Base-by-base conservation (phyloP, 83 land plant species). In the Larix sibirica region DNA sequence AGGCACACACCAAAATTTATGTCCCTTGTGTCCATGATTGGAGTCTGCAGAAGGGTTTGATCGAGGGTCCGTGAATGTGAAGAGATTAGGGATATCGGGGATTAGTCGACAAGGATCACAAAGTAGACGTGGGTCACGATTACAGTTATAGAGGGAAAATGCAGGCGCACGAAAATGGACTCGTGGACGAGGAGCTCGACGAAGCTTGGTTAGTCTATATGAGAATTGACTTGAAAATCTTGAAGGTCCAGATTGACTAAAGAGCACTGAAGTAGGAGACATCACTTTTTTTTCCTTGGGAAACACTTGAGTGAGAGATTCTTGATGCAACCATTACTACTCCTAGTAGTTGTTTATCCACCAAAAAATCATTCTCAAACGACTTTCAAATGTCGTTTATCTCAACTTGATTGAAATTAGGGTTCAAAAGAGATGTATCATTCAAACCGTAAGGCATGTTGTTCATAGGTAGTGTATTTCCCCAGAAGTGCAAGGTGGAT, bases 241-340 rank as follows among this genome's bases (percentile, higher is more conserved):
- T 21, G 77, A 74, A 74, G 77, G 42, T 70, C 38, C 47, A 40
- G 75, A 70, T 36, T 70, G 75, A 40, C 50, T 20, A 70, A 44
- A 33, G 38, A 70, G 23, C 18, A 1, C 75, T 70, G n/a, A 70
- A 38, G 47, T 6, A 40, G 50, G 75, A 36, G 50, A 17, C 33
- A 67, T 17, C 17, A 67, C 33, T 28, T 67, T 26, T 70, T 70
- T 17, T 28, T 28, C 28, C 28, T n/a, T 70, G 21, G 36, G 38
- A 40, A 38, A 38, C 9, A 17, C 38, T 3, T 70, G 4, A 4
- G 3, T 6, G 17, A 70, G 75, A 36, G 18, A 6, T 70, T 40
- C 50, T 4, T 36, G 0, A 20, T 40, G 50, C 50, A 70, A 36
- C 17, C 50, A 40, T 38, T 38, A 44, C 44, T 70, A 7, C 75